Evolutionary conservation across 148 eudicot species (phyloP).

Genomic region (Vaccinium corymbosum): DNA sequence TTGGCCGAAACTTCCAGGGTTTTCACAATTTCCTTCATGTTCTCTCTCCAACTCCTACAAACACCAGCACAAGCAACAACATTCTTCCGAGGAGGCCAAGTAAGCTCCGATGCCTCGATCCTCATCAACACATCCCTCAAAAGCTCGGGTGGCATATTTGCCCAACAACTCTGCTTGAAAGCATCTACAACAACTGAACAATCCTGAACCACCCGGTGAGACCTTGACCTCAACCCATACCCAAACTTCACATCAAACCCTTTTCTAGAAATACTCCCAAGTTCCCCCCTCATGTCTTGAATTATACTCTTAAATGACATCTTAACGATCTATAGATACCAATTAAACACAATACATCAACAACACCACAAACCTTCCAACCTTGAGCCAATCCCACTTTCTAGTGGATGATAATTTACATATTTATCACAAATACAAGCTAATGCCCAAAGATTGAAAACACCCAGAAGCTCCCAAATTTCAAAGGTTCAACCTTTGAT

Average conservation of each 20-base stretch:
- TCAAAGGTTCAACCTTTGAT: slow-evolving; percentile 8
- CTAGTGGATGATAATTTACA: not conserved
- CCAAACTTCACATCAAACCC: slow-evolving; percentile 66
- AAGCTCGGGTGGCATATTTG: slow-evolving; percentile 87
- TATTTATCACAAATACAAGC: not conserved
- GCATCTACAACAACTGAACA: slow-evolving; percentile 50
- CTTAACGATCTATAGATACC: slow-evolving; percentile 8
- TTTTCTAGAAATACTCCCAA: slow-evolving; percentile 73
- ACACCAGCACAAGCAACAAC: slow-evolving; percentile 91
- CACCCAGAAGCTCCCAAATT: not conserved
- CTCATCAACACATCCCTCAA: slow-evolving; percentile 80
- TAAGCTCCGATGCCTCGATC: slow-evolving; percentile 68
- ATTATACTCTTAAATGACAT: slow-evolving; percentile 73
- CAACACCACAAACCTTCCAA: not conserved
- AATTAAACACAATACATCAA: not conserved
- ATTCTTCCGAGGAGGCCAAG: slow-evolving; percentile 66
- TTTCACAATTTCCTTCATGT: slow-evolving; percentile 73
- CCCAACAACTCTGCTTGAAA: slow-evolving; percentile 87
- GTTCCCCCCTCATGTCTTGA: slow-evolving; percentile 77
- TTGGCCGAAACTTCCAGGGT: slow-evolving; percentile 56
- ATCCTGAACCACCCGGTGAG: slow-evolving; percentile 70
- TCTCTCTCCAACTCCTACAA: slow-evolving; percentile 86
- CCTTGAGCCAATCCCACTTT: not conserved
- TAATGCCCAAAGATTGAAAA: not conserved
- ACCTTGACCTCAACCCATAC: slow-evolving; percentile 68